Percentiles rank a stretch among this genome's conserved stretches.
Evolutionary conservation across 805 yeast species (phyloP).

Genomic region (Starmerella geochares): DNA sequence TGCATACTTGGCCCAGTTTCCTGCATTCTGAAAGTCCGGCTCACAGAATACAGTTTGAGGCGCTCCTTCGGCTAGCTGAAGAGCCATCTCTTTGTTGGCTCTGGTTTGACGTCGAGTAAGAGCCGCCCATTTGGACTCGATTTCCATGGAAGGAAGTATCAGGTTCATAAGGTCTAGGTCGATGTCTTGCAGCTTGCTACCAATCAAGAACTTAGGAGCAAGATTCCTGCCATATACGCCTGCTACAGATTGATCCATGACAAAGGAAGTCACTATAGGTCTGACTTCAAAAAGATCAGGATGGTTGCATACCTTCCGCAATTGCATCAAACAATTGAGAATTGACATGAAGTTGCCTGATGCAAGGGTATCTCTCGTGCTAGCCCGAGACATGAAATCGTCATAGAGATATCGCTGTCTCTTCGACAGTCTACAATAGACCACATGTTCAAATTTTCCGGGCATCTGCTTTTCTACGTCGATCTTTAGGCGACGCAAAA

Average conservation of each 20-base stretch:
- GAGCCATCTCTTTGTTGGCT: slow-evolving; percentile 10
- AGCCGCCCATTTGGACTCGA: slow-evolving; percentile 15
- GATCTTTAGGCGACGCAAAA: slow-evolving; percentile 79
- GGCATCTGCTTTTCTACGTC: slow-evolving; percentile 99
- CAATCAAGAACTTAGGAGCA: slow-evolving; percentile 19
- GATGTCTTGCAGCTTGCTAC: neutral
- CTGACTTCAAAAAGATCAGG: slow-evolving; percentile 94
- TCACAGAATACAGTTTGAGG: slow-evolving; percentile 21
- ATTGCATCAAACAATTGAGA: slow-evolving; percentile 94
- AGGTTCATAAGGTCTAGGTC: slow-evolving; percentile 48
- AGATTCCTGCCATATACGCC: slow-evolving; percentile 34
- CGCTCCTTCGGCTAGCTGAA: slow-evolving; percentile 11
- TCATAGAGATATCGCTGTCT: slow-evolving; percentile 87
- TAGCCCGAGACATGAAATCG: slow-evolving; percentile 94
- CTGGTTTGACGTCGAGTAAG: slow-evolving; percentile 7
- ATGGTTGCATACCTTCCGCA: slow-evolving; percentile 92
- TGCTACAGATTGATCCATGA: slow-evolving; percentile 55
- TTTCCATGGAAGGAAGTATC: slow-evolving; percentile 42
- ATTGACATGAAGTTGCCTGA: slow-evolving; percentile 92
- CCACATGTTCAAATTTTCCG: slow-evolving; percentile 88
- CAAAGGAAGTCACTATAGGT: slow-evolving; percentile 84
- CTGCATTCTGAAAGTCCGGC: slow-evolving; percentile 29
- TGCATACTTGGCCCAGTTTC: slow-evolving; percentile 49
- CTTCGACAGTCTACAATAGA: slow-evolving; percentile 83
- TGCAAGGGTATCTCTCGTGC: slow-evolving; percentile 84